Percentiles rank a stretch among this genome's conserved stretches.
These are phyloP conservation scores for Fusarium sublunatum DNA, from an alignment of 2,329 filamentous ascomycete genomes.

Conservation along the genomic window DNA sequence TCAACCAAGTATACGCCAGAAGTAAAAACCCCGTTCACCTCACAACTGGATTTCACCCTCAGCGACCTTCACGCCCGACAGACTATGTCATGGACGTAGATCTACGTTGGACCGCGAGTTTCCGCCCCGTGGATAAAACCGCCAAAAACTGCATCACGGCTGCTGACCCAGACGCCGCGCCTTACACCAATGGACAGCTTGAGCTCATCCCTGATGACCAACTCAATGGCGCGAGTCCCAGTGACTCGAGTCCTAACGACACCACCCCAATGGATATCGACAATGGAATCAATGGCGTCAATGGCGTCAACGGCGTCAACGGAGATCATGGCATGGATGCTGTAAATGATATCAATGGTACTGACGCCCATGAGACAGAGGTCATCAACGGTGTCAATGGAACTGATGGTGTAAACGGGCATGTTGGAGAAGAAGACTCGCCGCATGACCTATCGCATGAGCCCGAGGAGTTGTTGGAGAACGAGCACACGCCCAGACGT, in stretches of 20 bases:
- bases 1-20: constrained; percentile 56
- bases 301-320: constrained; percentile 22
- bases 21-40: constrained; percentile 52
- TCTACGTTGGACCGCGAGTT: constrained; percentile 59
- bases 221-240: constrained; percentile 20
- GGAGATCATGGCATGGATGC: constrained; percentile 23
- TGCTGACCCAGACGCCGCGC: constrained; percentile 50
- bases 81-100: constrained; percentile 63
- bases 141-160: constrained; percentile 59
- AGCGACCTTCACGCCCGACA: constrained; percentile 49
- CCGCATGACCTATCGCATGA: constrained; percentile 54
- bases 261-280: constrained; percentile 13
- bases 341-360: constrained; percentile 20
- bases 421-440: constrained; percentile 47
- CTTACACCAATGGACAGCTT: constrained; percentile 41
- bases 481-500: constrained; percentile 63
- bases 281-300: constrained; percentile 22
- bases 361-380: constrained; percentile 9
- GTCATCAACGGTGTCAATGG: constrained; percentile 7
- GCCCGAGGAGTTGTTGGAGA: constrained; percentile 58
- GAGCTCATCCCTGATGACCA: constrained; percentile 38
- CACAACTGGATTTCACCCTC: constrained; percentile 41
- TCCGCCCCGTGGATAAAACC: constrained; percentile 54
- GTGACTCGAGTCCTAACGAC: too few relatives aligned
- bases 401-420: constrained; percentile 31